Evolutionary conservation across 2,329 filamentous ascomycete species (phyloP).

Genomic region (Verticillium tricorpus): DNA sequence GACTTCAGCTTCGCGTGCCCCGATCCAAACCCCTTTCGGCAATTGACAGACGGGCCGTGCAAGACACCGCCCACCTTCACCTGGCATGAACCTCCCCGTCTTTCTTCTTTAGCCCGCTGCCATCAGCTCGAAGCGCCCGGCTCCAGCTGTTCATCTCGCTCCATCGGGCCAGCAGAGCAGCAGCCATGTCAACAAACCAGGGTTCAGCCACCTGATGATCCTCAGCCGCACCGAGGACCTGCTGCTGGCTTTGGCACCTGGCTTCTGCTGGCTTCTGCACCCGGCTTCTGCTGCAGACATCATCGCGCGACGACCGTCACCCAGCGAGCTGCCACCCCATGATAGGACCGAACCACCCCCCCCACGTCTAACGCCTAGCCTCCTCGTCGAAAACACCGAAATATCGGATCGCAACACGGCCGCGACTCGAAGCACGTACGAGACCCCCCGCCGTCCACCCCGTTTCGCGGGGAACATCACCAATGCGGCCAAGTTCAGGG

Average conservation of each 20-base stretch:
- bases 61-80: neutral
- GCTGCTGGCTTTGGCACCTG: no score
- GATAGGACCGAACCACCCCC: neutral
- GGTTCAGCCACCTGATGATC: neutral
- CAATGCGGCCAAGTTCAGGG: neutral
- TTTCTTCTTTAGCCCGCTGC: neutral
- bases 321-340: neutral
- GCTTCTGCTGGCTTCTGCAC: no score
- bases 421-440: no score
- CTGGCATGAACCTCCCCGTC: neutral
- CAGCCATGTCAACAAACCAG: neutral
- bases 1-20: neutral
- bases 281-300: no score
- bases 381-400: neutral
- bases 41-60: neutral
- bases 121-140: no score
- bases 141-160: no score
- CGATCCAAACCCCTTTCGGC: neutral
- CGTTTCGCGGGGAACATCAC: neutral
- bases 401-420: neutral
- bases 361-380: neutral
- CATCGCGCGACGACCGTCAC: neutral
- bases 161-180: no score
- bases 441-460: neutral
- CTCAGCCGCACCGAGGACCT: neutral